A percentile compares a stretch with the other conserved stretches of the same genome.
Evolutionary conservation across 495 filamentous ascomycete genomes (phyloP).

Genomic region (Aspergillus olivimuriae): DNA sequence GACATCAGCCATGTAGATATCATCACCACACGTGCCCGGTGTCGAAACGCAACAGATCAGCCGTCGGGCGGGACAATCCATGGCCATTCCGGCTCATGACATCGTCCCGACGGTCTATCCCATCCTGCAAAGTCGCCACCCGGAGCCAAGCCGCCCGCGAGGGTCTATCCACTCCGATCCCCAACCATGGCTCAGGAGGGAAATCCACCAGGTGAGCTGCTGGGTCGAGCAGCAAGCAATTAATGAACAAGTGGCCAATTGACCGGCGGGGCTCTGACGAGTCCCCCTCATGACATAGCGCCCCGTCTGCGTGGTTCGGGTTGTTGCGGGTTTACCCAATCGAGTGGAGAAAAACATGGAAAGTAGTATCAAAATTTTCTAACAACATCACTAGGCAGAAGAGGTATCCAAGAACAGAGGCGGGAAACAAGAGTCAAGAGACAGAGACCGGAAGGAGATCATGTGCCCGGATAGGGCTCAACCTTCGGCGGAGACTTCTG

Average conservation of each 20-base stretch:
- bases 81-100: no score
- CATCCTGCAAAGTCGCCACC: slow-evolving; percentile 2
- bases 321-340: background rate
- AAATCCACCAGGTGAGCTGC: background rate
- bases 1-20: slow-evolving; percentile 1
- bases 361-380: slow-evolving; percentile 7
- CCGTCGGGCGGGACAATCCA: no score
- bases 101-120: no score
- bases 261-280: background rate
- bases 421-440: background rate
- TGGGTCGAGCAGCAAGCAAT: background rate
- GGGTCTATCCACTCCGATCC: slow-evolving; percentile 3
- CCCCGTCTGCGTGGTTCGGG: background rate
- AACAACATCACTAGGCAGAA: background rate
- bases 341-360: background rate
- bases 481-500: slow-evolving; percentile 21
- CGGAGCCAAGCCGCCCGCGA: slow-evolving; percentile 4
- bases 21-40: background rate
- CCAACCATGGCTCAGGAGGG: slow-evolving; percentile 10
- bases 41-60: background rate
- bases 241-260: background rate
- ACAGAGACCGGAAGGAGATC: slow-evolving; percentile 1
- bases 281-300: background rate
- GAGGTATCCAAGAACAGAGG: background rate
- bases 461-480: slow-evolving; percentile 40